A percentile compares a stretch with the other conserved stretches of the same genome.
phyloP scores from a whole-genome alignment of 495 filamentous ascomycete species.

The Penicillium egyptiacum region DNA sequence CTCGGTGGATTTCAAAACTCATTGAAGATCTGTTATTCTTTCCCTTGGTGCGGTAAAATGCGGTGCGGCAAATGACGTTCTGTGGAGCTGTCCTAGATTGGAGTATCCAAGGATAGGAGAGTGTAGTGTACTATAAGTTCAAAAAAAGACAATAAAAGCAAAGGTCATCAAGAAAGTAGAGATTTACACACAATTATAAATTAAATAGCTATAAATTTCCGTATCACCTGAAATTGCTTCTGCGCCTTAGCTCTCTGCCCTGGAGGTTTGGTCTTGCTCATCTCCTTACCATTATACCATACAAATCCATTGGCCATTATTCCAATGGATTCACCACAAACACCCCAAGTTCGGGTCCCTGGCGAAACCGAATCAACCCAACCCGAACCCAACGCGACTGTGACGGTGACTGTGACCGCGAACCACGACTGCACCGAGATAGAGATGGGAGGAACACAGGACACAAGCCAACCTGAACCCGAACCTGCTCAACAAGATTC shows the following conservation, averaged over 20 bases:
- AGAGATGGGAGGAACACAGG: slow-evolving; percentile 24
- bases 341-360: not conserved
- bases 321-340: slow-evolving; percentile 29
- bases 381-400: not conserved
- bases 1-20: not conserved
- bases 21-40: not conserved
- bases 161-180: not conserved
- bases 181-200: not conserved
- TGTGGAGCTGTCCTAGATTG: too few relatives aligned
- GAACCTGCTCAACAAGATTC: slow-evolving; percentile 19
- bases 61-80: not conserved
- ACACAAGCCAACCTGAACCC: slow-evolving; percentile 10
- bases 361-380: slow-evolving; percentile 5
- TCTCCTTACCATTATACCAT: not conserved
- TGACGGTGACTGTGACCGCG: not conserved
- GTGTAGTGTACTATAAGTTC: too few relatives aligned
- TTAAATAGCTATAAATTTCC: not conserved
- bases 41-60: not conserved
- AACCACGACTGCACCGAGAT: slow-evolving; percentile 22
- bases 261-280: not conserved
- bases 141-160: not conserved
- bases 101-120: too few relatives aligned
- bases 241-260: not conserved
- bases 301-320: not conserved
- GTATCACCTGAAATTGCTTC: not conserved